These are phyloP conservation scores for Enterospora canceri DNA, from an alignment of 371 early-diverging fungal species.

Conservation along the genomic window DNA sequence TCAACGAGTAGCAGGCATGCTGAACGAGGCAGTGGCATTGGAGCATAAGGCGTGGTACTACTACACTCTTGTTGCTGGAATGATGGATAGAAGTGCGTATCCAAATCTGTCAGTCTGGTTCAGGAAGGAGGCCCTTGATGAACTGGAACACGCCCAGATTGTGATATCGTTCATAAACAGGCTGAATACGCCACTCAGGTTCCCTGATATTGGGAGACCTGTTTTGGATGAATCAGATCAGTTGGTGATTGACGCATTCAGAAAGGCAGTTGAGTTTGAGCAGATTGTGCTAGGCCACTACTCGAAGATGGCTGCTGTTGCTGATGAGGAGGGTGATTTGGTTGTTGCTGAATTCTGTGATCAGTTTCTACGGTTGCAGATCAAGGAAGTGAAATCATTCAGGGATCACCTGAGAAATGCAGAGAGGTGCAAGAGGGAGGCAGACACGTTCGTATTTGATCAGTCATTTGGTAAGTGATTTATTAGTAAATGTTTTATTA, in stretches of 20 bases:
- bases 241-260: background rate
- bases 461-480: too few relatives aligned
- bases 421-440: background rate
- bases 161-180: background rate
- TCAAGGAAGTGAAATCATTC: background rate
- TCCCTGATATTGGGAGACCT: background rate
- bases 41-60: conserved; percentile 2
- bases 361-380: background rate
- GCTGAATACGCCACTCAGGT: background rate
- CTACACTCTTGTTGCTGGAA: background rate
- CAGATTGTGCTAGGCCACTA: conserved; percentile 2
- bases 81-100: background rate
- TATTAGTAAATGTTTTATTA: too few relatives aligned
- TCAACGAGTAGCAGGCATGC: background rate
- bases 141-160: background rate
- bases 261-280: background rate
- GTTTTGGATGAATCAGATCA: background rate
- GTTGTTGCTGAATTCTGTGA: background rate
- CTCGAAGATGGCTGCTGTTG: background rate
- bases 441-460: conserved; percentile 1
- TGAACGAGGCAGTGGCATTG: background rate
- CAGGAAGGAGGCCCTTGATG: background rate
- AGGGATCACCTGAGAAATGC: background rate
- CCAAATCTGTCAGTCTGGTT: background rate
- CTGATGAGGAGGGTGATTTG: background rate